Percentiles rank a stretch among this genome's conserved stretches.
phyloP scores from a whole-genome alignment of 2,329 filamentous ascomycete species.

The Fusarium mangiferae region DNA sequence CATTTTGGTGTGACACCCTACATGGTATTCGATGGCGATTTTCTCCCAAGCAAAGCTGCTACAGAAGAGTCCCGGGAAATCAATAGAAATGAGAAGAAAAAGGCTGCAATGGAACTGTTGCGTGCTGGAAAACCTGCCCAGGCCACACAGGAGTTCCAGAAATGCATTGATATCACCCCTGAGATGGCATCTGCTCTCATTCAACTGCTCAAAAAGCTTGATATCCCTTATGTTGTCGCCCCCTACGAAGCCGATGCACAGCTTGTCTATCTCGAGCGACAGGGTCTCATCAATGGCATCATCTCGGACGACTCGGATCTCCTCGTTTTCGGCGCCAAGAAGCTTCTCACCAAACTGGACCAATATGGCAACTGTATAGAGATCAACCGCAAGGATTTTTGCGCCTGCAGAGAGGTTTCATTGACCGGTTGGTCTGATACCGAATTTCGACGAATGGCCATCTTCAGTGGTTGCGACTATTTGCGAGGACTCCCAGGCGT shows the following conservation, averaged over 20 bases:
- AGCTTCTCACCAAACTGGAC: slow-evolving; percentile 91
- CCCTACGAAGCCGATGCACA: slow-evolving; percentile 99
- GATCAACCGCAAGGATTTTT: slow-evolving; percentile 89
- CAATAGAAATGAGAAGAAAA: slow-evolving; percentile 80
- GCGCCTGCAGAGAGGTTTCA: slow-evolving; percentile 86
- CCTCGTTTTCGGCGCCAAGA: slow-evolving; percentile 91
- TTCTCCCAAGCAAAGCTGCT: slow-evolving; percentile 88
- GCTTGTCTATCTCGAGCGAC: slow-evolving; percentile 89
- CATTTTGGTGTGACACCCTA: slow-evolving; percentile 96
- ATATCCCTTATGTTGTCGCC: slow-evolving; percentile 89
- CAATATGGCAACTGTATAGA: slow-evolving; percentile 94
- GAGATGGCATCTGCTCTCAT: slow-evolving; percentile 94
- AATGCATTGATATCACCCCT: slow-evolving; percentile 94
- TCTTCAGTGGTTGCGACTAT: slow-evolving; percentile 96
- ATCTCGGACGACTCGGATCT: slow-evolving; percentile 97
- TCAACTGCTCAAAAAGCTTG: slow-evolving; percentile 84
- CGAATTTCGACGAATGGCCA: slow-evolving; percentile 95
- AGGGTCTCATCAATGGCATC: slow-evolving; percentile 86
- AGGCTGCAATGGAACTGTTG: slow-evolving; percentile 79
- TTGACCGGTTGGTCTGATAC: slow-evolving; percentile 91
- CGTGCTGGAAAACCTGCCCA: slow-evolving; percentile 83
- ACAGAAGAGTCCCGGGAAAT: slow-evolving; percentile 84
- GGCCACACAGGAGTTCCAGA: slow-evolving; percentile 89
- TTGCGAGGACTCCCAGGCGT: slow-evolving; percentile 85
- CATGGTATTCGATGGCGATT: slow-evolving; percentile 95